Evolutionary conservation across 176 grass and related monocot genomes (phyloP).

Genomic region (Alloteropsis semialata): DNA sequence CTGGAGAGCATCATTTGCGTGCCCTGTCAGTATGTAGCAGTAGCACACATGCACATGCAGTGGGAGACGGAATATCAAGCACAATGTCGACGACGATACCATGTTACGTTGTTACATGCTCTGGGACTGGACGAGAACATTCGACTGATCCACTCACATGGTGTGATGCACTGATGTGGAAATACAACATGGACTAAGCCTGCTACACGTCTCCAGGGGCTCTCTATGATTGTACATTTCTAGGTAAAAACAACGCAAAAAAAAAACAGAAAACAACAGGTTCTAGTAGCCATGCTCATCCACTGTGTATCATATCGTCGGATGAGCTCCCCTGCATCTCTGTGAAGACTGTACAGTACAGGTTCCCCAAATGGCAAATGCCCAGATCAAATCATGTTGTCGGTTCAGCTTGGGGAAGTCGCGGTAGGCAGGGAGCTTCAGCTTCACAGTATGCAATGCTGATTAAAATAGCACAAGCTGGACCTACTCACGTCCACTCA

Average conservation of each 20-base stretch:
- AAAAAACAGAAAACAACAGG: too few relatives aligned
- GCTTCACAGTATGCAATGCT: neutral
- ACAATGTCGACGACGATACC: neutral
- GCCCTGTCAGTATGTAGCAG: neutral
- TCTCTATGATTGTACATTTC: slow-evolving; percentile 2
- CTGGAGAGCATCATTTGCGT: neutral
- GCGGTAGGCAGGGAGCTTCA: neutral
- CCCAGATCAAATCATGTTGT: neutral
- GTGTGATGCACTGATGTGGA: neutral
- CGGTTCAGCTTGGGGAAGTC: neutral
- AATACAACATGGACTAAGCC: neutral
- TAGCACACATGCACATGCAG: slow-evolving; percentile 5
- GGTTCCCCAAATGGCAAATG: neutral
- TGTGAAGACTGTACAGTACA: slow-evolving; percentile 12
- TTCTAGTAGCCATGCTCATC: neutral
- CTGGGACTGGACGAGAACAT: neutral
- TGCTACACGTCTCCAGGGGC: neutral
- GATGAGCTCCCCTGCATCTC: neutral
- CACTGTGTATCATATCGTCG: neutral
- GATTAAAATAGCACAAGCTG: slow-evolving; percentile 18
- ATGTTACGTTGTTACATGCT: neutral
- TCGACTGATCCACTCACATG: neutral
- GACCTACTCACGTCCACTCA: neutral
- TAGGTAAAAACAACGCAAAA: slow-evolving; percentile 3
- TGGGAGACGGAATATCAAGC: neutral